Base-by-base conservation (phyloP, 495 filamentous ascomycete genomes). In the Cryomyces antarcticus region DNA sequence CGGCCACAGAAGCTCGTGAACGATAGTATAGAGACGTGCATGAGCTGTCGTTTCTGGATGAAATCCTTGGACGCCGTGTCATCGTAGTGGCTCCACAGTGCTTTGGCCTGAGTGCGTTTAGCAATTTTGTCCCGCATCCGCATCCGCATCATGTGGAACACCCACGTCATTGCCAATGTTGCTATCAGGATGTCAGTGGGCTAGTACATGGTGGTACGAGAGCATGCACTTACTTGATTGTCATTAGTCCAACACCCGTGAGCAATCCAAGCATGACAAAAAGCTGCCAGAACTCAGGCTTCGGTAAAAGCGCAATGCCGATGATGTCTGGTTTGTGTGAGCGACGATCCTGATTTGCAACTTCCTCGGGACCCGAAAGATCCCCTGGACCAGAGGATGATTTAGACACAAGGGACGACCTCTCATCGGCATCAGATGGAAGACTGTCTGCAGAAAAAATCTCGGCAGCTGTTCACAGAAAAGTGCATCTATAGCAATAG, bases 231-330 rank as follows among this genome's bases (percentile, higher is more conserved):
- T 64, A 93, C 85, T 97, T 97, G 57, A 97, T 97, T 3, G 92
- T 96, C 89, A 97, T 97, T 53, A 96, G 60, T 7, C 89, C 89
- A 54, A 94, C 81, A 36, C 89, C 89, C 13, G 85, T 84, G 47
- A 96, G 64, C 11, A 95, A 69, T 30, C 78, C 88, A 71, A 96
- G 79, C 33, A 92, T 72, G 41, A 71, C 51, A 56, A 85, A 96
- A 34, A 92, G 62, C 50, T 89, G 75, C 83, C 86, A 96, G 60
- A 96, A 97, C 41, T 93, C 82, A 41, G 77, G 48, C 38, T 67
- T 71, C 31, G 62, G 64, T n/a, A 94, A 66, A 61, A 97, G 69
- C 33, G 72, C 72, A 58, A 82, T 60, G 42, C 89, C 89, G 55
- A 86, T 79, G 55, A 97, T 80, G 77, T 96, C 89, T 80, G 76